Evolutionary conservation across 768 basidiomycete species (phyloP).

Genomic region (Brasilioporus rufonigricans): DNA sequence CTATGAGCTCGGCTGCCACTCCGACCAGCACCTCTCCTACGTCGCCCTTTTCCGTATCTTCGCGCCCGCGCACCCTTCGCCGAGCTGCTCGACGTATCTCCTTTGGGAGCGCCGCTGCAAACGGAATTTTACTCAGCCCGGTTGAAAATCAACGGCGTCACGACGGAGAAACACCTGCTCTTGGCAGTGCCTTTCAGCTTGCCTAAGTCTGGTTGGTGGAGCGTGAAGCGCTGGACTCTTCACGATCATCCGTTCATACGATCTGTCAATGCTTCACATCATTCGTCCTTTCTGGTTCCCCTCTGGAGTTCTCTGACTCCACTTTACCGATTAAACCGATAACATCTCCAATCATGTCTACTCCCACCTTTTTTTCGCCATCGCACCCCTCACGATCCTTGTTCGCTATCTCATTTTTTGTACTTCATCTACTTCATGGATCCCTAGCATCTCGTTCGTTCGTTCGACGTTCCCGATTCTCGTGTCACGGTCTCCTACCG

Average conservation of each 20-base stretch:
- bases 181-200: conserved; percentile 76
- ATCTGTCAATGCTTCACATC: conserved; percentile 14
- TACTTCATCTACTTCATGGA: background rate
- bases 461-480: background rate
- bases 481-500: background rate
- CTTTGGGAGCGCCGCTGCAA: conserved; percentile 50
- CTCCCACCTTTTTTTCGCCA: background rate
- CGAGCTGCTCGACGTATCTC: conserved; percentile 57
- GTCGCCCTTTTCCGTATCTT: conserved; percentile 15
- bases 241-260: background rate
- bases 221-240: conserved; percentile 6
- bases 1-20: conserved; percentile 9
- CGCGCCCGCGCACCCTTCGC: conserved; percentile 29
- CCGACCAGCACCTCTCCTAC: conserved; percentile 9
- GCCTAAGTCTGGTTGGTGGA: conserved; percentile 31
- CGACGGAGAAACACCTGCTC: conserved; percentile 35
- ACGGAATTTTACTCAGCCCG: conserved; percentile 35
- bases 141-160: conserved; percentile 27
- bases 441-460: conserved; percentile 5
- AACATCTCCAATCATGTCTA: background rate
- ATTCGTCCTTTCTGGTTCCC: too few relatives aligned
- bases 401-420: background rate
- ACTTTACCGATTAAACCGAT: conserved; percentile 1
- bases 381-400: conserved; percentile 2
- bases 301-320: background rate